These are phyloP conservation scores for Lasiodiplodia hormozganensis DNA, from an alignment of 2,329 filamentous ascomycete genomes.

Conservation along the genomic window DNA sequence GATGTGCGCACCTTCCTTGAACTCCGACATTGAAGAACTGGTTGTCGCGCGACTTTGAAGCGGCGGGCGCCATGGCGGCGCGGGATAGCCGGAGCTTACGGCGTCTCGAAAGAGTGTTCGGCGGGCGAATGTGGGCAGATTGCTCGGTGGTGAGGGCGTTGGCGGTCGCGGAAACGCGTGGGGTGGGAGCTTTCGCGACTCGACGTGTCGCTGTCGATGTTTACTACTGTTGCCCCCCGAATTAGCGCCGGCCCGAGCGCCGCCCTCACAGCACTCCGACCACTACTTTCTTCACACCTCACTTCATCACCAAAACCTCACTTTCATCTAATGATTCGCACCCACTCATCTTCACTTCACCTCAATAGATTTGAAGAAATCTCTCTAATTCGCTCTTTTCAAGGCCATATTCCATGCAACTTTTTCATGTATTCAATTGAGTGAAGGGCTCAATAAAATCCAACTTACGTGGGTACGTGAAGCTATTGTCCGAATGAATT, in stretches of 20 bases:
- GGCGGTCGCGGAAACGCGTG: constrained; percentile 4
- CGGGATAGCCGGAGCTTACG: not conserved
- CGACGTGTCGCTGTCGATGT: constrained; percentile 22
- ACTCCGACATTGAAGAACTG: constrained; percentile 49
- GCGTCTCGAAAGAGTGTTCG: not conserved
- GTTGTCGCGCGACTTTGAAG: constrained; percentile 47
- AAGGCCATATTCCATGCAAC: too few relatives aligned
- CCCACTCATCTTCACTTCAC: not conserved
- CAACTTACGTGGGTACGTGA: too few relatives aligned
- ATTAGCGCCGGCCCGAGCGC: constrained; percentile 14
- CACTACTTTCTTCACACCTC: not conserved
- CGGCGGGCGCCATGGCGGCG: constrained; percentile 41
- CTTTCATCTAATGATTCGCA: not conserved
- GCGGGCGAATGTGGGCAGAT: not conserved
- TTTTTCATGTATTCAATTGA: too few relatives aligned
- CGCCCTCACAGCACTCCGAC: not conserved
- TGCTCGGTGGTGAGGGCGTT: not conserved
- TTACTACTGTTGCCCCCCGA: not conserved
- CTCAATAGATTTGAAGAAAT: not conserved
- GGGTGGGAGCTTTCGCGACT: not conserved
- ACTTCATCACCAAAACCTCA: not conserved
- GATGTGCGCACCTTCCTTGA: constrained; percentile 43
- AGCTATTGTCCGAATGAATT: too few relatives aligned
- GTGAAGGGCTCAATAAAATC: too few relatives aligned
- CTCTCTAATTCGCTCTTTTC: too few relatives aligned